A percentile compares a stretch with the other conserved stretches of the same genome.
Evolutionary conservation across 768 basidiomycete genomes (phyloP).

Genomic region (Naganishia friedmannii): DNA sequence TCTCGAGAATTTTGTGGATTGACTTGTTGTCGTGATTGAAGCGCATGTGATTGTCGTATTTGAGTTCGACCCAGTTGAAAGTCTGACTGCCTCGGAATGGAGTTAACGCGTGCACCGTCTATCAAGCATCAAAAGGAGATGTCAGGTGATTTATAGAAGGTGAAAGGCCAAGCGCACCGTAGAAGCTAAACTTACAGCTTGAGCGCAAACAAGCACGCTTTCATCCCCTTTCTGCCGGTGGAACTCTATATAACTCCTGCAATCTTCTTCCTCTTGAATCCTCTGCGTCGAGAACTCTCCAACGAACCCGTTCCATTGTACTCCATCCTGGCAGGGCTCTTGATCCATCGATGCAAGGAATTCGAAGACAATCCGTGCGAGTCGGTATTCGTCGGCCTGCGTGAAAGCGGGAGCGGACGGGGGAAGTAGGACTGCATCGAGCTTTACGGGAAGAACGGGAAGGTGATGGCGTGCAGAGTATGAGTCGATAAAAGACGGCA

Average conservation of each 20-base stretch:
- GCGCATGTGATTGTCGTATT: not conserved
- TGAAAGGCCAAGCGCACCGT: too few species aligned
- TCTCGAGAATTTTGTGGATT: not conserved
- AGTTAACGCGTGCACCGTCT: not conserved
- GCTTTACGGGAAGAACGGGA: not conserved
- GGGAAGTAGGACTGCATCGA: not conserved
- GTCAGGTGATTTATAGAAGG: too few species aligned
- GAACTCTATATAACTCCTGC: conserved; percentile 1
- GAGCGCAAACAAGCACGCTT: not conserved
- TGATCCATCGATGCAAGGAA: not conserved
- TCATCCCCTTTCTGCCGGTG: not conserved
- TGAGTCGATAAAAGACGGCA: not conserved
- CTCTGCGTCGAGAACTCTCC: not conserved
- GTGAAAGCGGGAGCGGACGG: not conserved
- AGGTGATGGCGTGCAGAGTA: not conserved
- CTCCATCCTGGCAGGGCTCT: not conserved
- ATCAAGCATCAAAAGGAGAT: too few species aligned
- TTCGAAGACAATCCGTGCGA: not conserved
- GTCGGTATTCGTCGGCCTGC: not conserved
- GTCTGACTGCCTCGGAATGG: not conserved
- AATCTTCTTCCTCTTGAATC: not conserved
- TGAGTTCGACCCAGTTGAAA: not conserved
- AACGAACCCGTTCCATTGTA: not conserved
- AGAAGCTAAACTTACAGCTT: not conserved
- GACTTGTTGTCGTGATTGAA: not conserved